Evolutionary conservation across 495 filamentous ascomycete genomes (phyloP), one percentile per base, ranked within the genome.

Genomic region (Opeltia flavorubescens): DNA sequence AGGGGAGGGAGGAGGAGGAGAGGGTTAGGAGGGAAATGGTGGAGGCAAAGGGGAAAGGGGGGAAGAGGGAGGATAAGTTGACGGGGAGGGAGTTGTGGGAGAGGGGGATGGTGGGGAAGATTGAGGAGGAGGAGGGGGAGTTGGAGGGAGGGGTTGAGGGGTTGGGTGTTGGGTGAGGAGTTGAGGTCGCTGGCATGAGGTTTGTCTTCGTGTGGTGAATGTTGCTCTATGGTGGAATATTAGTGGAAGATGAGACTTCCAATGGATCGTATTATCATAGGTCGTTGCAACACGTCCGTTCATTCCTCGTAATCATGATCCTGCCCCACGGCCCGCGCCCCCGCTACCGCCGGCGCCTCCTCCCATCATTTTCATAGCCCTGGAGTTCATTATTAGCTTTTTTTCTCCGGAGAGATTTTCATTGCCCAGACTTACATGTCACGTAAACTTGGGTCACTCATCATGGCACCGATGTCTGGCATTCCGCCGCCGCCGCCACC

Each of bases 381-480:
- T 49, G 27, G 6, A 0, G 13, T 13, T 1, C 18, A 3, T 25
- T 47, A 38, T 15, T 31, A 38, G 27, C 13, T 4, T 5, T 3
- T 30, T 13, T 2, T 5, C 15, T 33, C 15, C n/a, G n/a, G n/a
- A n/a, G n/a, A n/a, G 30, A 9, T 33, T 15, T 15, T 33, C 30
- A 11, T 36, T 40, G 15, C 11, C 0, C 12, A 25, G 28, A 75
- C 86, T 84, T 69, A 94, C 89, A 95, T 86, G 35, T 95, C 87
- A 8, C 86, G 86, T 65, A 98, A 77, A 61, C 58, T 83, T 13
- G 91, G 89, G 64, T 98, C 89, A 48, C 73, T 77, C 91, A 98
- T 93, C 64, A 98, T 61, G 33, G 69, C 68, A 6, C 73, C 65
- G 60, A 94, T 66, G 62, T 91, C 83, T 8, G 86, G 86, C 79